Percentiles rank a stretch among this genome's conserved stretches.
These are phyloP conservation scores for Begonia fuchsioides DNA, from an alignment of 306 rosid genomes.

Conservation along the genomic window DNA sequence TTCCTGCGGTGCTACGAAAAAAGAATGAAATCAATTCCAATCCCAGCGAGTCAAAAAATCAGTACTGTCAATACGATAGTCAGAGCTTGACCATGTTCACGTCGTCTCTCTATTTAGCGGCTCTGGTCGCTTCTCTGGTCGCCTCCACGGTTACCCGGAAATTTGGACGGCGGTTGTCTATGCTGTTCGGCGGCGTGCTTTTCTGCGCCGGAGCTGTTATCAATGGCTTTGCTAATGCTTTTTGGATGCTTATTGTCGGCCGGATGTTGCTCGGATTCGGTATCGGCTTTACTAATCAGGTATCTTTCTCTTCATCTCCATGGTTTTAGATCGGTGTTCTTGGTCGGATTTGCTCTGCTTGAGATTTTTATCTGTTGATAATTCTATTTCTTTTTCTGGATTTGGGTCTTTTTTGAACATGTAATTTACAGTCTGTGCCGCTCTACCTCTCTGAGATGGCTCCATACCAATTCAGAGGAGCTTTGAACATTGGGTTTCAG, in stretches of 20 bases:
- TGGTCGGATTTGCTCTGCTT: too few species aligned
- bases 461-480: constrained; percentile 14
- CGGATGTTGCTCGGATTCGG: constrained; percentile 17
- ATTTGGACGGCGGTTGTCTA: constrained; percentile 45
- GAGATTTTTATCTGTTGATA: neutral
- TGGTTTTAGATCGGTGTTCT: too few species aligned
- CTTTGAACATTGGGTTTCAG: constrained; percentile 15
- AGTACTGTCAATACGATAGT: constrained; percentile 57
- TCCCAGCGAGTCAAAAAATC: constrained; percentile 1
- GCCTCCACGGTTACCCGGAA: constrained; percentile 45
- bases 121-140: constrained; percentile 44
- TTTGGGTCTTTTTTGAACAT: neutral
- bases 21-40: too few species aligned
- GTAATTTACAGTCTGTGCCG: constrained; percentile 11
- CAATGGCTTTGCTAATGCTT: constrained; percentile 30
- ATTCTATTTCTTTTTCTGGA: neutral
- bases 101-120: constrained; percentile 57
- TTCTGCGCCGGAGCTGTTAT: constrained; percentile 49
- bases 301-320: neutral
- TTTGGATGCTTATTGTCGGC: constrained; percentile 38
- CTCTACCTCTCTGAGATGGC: constrained; percentile 17
- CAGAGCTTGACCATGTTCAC: constrained; percentile 44
- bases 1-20: constrained; percentile 31
- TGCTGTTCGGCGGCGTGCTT: constrained; percentile 45
- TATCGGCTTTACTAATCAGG: constrained; percentile 18